phyloP scores from a whole-genome alignment of 2,329 filamentous ascomycete species.

The Alternaria brassicae region DNA sequence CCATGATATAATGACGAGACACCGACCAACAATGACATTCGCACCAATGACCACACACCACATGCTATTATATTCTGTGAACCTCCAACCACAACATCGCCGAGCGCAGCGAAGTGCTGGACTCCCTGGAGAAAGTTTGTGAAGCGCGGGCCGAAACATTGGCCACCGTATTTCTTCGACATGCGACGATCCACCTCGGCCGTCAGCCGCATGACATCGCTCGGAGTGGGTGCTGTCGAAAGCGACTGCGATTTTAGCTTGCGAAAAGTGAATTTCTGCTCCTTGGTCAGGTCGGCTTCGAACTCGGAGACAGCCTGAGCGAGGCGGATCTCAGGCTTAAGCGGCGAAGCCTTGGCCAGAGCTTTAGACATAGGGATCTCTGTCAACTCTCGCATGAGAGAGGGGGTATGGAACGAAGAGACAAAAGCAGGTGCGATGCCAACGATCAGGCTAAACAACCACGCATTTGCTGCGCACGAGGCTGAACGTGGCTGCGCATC shows the following conservation, averaged over 20 bases:
- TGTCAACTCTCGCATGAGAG: background rate
- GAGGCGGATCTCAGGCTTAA: slow-evolving; percentile 24
- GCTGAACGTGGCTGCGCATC: slow-evolving; percentile 15
- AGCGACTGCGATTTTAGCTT: background rate
- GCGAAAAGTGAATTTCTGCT: slow-evolving; percentile 15
- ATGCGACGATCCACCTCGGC: slow-evolving; percentile 48
- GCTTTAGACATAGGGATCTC: slow-evolving; percentile 7
- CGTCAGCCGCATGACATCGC: slow-evolving; percentile 40
- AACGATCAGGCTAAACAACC: slow-evolving; percentile 12
- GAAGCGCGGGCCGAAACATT: slow-evolving; percentile 53
- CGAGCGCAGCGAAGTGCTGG: slow-evolving; percentile 56
- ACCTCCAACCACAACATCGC: slow-evolving; percentile 52
- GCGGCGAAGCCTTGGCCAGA: slow-evolving; percentile 5
- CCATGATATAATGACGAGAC: slow-evolving; percentile 18
- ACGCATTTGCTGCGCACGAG: slow-evolving; percentile 5
- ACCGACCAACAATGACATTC: slow-evolving; percentile 53
- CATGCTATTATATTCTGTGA: slow-evolving; percentile 57
- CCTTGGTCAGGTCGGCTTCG: slow-evolving; percentile 12
- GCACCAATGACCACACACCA: slow-evolving; percentile 56
- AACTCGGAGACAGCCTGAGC: slow-evolving; percentile 21
- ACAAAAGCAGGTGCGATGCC: background rate
- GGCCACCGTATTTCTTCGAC: slow-evolving; percentile 18
- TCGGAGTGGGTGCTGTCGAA: background rate
- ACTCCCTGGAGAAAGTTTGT: slow-evolving; percentile 52
- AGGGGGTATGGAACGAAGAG: background rate